phyloP scores from a whole-genome alignment of 1,284 basidiomycete species.

The Cutaneotrichosporon spelunceum region DNA sequence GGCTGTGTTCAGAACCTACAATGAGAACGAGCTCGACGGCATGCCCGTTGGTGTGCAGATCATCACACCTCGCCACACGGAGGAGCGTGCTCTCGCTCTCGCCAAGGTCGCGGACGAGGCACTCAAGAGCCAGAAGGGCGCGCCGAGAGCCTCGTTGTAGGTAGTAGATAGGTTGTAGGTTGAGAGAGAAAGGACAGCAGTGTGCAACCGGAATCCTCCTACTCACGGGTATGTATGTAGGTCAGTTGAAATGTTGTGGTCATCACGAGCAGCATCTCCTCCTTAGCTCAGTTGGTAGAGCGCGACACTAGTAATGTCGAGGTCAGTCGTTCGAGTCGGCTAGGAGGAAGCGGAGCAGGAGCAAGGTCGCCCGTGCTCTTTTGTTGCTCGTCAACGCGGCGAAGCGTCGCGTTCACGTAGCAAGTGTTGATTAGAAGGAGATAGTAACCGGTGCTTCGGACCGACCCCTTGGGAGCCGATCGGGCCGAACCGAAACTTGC shows the following conservation, averaged over 20 bases:
- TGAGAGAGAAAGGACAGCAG: too few species aligned
- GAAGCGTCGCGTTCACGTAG: too few species aligned
- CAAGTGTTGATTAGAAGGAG: too few species aligned
- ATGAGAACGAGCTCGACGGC: slow-evolving; percentile 58
- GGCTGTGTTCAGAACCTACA: slow-evolving; percentile 44
- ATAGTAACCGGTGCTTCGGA: too few species aligned
- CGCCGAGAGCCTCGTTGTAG: neutral
- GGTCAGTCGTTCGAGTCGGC: slow-evolving; percentile 14
- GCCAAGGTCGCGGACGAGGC: slow-evolving; percentile 48
- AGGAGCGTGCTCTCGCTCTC: slow-evolving; percentile 25
- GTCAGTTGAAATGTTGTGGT: too few species aligned
- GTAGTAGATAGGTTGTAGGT: neutral
- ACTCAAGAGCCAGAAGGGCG: neutral
- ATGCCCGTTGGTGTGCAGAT: slow-evolving; percentile 66
- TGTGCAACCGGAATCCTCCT: too few species aligned
- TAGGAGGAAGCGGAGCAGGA: slow-evolving; percentile 7
- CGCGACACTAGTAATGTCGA: slow-evolving; percentile 39
- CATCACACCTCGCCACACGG: slow-evolving; percentile 61
- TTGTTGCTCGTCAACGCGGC: too few species aligned
- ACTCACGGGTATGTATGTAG: too few species aligned
- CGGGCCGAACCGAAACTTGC: too few species aligned
- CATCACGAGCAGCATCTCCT: too few species aligned
- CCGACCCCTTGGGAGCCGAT: too few species aligned
- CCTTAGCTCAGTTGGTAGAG: slow-evolving; percentile 43
- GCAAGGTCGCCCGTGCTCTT: too few species aligned